Evolutionary conservation across 495 filamentous ascomycete genomes (phyloP), one percentile per base, ranked within the genome.

Genomic region (Neurospora sp.): DNA sequence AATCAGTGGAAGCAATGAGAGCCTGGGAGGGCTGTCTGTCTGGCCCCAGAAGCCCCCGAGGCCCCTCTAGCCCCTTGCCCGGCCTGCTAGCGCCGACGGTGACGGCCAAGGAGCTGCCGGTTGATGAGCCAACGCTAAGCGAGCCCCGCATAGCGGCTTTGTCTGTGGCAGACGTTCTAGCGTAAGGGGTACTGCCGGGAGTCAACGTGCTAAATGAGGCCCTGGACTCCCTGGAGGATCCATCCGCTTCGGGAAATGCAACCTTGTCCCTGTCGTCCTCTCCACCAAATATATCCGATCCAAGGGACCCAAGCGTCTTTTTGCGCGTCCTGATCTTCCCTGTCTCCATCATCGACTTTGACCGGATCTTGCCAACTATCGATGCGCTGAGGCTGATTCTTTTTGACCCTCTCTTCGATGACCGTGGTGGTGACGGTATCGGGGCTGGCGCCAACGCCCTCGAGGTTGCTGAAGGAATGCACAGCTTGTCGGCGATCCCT

Each of bases 361-460:
- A 77, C 42, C 61, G 44, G 68, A 38, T 78, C 73, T 79, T 82
- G 35, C 78, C 77, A 18, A 85, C 77, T 59, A 75, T 78, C 53
- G 14, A 35, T 18, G 47, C 47, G 47, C 47, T 7, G 47, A 59
- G 47, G 12, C 74, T 45, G 35, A 40, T 41, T 40, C 59, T 65
- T n/a, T 42, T 65, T 18, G 42, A 12, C 18, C 35, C 39, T 8
- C 39, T 53, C 9, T n/a, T 68, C 7, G 20, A 71, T 20, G 70
- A 69, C 18, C n/a, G 45, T 10, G 27, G 41, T 65, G 27, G 27
- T 12, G 53, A 35, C 27, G 53, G 53, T 31, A 35, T 14, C 53
- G 53, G 22, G 22, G 2, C 5, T 31, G 27, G 6, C 4, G 22
- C 27, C 53, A 16, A 18, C 14, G 53, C 27, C 12, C 53, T 65